Evolutionary conservation across 371 early-diverging fungal genomes (phyloP).

Genomic region (Mucor racemosus): DNA sequence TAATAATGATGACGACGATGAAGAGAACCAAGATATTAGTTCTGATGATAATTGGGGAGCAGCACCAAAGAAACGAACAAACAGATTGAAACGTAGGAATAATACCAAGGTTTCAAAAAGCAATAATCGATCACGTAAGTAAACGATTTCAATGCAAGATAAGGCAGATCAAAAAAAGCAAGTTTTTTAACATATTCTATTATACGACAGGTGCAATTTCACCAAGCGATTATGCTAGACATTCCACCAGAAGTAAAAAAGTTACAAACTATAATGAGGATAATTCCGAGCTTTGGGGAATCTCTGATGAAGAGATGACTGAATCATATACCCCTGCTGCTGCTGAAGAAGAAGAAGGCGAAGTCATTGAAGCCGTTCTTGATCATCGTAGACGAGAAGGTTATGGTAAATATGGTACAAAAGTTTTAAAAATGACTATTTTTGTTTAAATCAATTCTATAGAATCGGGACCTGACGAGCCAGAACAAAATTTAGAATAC

Average conservation of each 20-base stretch:
- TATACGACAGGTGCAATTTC: slow-evolving; percentile 19
- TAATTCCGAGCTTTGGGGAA: slow-evolving; percentile 45
- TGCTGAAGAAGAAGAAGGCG: slow-evolving; percentile 59
- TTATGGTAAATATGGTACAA: slow-evolving; percentile 20
- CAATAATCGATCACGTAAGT: slow-evolving; percentile 6
- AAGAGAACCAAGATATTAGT: background rate
- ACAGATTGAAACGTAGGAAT: background rate
- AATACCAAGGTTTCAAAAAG: background rate
- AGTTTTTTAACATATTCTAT: too few relatives aligned
- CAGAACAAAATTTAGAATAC: slow-evolving; percentile 75
- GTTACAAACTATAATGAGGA: slow-evolving; percentile 61
- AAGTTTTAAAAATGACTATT: background rate
- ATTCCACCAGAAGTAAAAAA: slow-evolving; percentile 53
- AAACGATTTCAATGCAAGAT: background rate
- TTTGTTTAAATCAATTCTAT: slow-evolving; percentile 4
- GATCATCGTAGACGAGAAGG: slow-evolving; percentile 50
- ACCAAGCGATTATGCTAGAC: slow-evolving; percentile 46
- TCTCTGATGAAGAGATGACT: slow-evolving; percentile 46
- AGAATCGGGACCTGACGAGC: slow-evolving; percentile 56
- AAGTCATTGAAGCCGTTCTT: slow-evolving; percentile 68
- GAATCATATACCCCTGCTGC: slow-evolving; percentile 20
- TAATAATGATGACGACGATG: slow-evolving; percentile 1
- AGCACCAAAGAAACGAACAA: slow-evolving; percentile 11
- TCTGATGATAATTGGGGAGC: slow-evolving; percentile 22
- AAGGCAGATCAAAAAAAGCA: background rate